Base-by-base conservation (phyloP, 2,329 filamentous ascomycete species). In the Byssothecium circinans region DNA sequence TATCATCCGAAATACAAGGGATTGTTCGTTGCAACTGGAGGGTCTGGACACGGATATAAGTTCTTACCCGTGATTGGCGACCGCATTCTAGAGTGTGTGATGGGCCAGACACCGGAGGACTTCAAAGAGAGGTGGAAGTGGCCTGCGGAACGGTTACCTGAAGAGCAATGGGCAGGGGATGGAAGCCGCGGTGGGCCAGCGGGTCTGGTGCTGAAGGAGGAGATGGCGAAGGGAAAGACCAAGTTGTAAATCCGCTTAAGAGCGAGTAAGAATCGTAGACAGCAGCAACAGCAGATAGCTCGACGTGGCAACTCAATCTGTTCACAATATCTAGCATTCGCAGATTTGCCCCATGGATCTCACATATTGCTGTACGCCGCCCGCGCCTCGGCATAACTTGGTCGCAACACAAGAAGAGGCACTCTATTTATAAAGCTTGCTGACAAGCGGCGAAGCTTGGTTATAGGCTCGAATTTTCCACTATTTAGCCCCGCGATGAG, bases 41-140 rank as follows among this genome's bases (percentile, higher is more conserved):
- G 83, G 0, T 80, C 76, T 29, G 83, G 83, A 0, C 83, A 85
- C 62, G 83, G 74, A 0, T 85, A 84, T 64, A 85, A 85, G 56
- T 85, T 82, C 49, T 58, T 84, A 40, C 82, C 82, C 0, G 78
- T 79, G 2, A 75, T 85, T 53, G 81, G 82, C 1, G 76, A 77
- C 29, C 74, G 73, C 50, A 77, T 84, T 11, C 72, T 79, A 0
- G 76, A 82, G 51, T 74, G 76, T n/a, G 61, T 83, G 56, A 65
- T 63, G 60, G 71, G 49, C 3, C 65, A 53, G 64, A 72, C 62
- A 43, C 68, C 68, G 0, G 64, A 65, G 3, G 78, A 80, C 43
- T 81, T 90, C 57, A 73, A 72, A 30, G 76, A 78, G 23, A 88
- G 86, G 77, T 90, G 84, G 77, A 75, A 75, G 44, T 79, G 81